Base-by-base conservation (phyloP, 75 land plant species). In the Azolla pinnata region DNA sequence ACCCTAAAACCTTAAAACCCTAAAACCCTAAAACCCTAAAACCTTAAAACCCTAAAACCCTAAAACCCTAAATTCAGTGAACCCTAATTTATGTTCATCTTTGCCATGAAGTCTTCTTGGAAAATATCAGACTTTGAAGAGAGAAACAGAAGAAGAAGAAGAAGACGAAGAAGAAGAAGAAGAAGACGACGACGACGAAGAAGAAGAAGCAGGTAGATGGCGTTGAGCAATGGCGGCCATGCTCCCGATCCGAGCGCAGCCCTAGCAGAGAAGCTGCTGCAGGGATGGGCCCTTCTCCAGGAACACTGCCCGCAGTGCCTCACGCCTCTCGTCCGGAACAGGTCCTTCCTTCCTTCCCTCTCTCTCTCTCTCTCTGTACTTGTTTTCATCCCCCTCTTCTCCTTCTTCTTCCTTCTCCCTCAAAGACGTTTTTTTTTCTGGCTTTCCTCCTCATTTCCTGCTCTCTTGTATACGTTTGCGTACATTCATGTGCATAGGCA, bases 281-380 rank as follows among this genome's bases (percentile, higher is more conserved):
- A 72, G 31, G 79, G 79, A 14, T 76, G 79, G 79, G 63, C 75
- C 26, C 69, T 76, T 9, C 47, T 76, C 28, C 31, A 32, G 17
- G 76, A 72, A 1, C 64, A 62, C 42, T 76, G 79, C 56, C 79
- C 79, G 12, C 69, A 54, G 17, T 76, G 79, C 33, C 9, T 66
- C 23, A 76, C 75, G 4, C 79, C 75, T 0, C 70, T 76, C 26
- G 65, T 76, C 4, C 75, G 79, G 27, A 76, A 71, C 61, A 75
- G 74, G 62, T 73, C 10, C 54, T 28, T 31, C 10, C 57, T 26
- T 9, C 28, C 20, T 16, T 25, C 53, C 4, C 17, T 7, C 53
- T 8, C 53, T 8, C 53, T 8, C 53, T 8, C 53, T 20, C 53
- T 20, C 53, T 50, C 53, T 20, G 7, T 7, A 50, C 4, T 7